Evolutionary conservation across 2,329 filamentous ascomycete genomes (phyloP), one percentile per base, ranked within the genome.

Genomic region (Teratosphaeria gauchensis): DNA sequence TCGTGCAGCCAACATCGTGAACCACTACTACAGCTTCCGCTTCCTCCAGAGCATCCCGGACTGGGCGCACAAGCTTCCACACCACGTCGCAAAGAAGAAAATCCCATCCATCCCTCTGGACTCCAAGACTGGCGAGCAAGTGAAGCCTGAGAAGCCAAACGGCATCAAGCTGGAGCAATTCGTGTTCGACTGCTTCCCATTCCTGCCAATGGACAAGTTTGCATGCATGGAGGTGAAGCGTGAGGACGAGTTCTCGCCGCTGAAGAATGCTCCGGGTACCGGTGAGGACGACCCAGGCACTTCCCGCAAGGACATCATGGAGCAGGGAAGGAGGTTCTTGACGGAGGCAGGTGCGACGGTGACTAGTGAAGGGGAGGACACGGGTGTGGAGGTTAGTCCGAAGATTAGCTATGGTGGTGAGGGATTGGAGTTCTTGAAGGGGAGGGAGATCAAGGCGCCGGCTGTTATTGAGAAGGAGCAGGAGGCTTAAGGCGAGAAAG

Each of bases 141-240:
- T 96, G 75, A 96, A 96, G 82, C 91, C 92, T 2, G 86, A 91
- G 74, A 94, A 91, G 78, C 90, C 94, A 64, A 99, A 99, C 72
- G 94, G 94, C 66, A 92, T 99, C 82, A 99, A 99, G 82, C 84
- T 99, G 46, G 94, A 99, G 82, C 94, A 97, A 76, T 99, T 97
- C 69, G 92, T 99, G 61, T 99, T 99, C 72, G 94, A 99, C 73
- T 94, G 95, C 71, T 99, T 99, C 82, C 92, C 92, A 61, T 83
- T 92, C 80, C 80, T 95, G 56, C 78, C 86, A 19, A 84, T 99
- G 63, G 82, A 86, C 65, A 91, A 95, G 77, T 99, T 99, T 71
- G 94, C 92, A 28, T 95, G 87, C 75, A 87, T 97, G 78, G 94
- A 99, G 77, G 94, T 99, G 56, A 90, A 86, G 75, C 90, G 94